A percentile compares a stretch with the other conserved stretches of the same genome.
Conservation (phyloP, 441 rosid genomes). For the Macaranga tanarius region DNA sequence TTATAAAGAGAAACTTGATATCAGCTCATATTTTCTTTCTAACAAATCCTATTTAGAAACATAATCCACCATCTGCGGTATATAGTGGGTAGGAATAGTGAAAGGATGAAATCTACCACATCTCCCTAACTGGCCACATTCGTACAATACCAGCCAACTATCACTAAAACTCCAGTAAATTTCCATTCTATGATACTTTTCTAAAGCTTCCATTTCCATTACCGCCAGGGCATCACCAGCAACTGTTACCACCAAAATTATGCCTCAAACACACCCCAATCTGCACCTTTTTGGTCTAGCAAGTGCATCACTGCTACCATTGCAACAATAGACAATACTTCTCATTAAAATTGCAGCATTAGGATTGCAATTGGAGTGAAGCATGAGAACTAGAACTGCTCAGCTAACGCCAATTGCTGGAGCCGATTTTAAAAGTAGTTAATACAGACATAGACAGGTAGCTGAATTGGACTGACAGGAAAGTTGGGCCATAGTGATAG, state of each 20-base stretch:
- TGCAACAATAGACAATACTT: not conserved
- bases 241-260: not conserved
- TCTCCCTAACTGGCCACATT: not conserved
- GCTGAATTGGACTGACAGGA: too few species aligned
- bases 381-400: not conserved
- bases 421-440: not conserved
- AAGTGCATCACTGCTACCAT: not conserved
- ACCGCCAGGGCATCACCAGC: not conserved
- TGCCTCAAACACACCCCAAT: slow-evolving; percentile 2
- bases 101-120: not conserved
- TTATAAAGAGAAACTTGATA: not conserved
- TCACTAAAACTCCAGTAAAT: not conserved
- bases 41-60: not conserved
- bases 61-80: not conserved
- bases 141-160: not conserved
- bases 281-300: not conserved
- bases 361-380: not conserved
- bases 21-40: not conserved
- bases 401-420: not conserved
- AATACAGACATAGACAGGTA: not conserved
- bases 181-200: slow-evolving; percentile 1
- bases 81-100: not conserved
- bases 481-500: too few species aligned
- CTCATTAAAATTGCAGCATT: not conserved
- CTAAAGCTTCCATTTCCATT: not conserved